Conservation (phyloP, 2,329 filamentous ascomycete genomes). For the Talaromyces piceae region DNA sequence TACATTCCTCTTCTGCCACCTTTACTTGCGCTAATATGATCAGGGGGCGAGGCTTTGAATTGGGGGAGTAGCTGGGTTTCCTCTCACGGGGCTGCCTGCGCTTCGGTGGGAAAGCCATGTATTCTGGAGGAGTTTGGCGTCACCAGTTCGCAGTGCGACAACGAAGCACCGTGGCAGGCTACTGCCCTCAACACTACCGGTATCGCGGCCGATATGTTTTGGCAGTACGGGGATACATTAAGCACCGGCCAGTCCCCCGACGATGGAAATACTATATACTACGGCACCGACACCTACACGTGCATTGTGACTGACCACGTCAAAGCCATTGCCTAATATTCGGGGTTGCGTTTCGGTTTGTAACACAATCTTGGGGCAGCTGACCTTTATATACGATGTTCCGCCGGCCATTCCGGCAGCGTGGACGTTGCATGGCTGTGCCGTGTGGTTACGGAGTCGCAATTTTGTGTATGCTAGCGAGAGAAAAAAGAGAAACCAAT, state of each 20-base stretch:
- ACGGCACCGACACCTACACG: constrained; percentile 22
- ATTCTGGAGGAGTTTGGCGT: constrained; percentile 37
- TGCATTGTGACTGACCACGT: constrained; percentile 28
- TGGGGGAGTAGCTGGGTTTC: constrained; percentile 45
- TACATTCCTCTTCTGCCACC: not conserved
- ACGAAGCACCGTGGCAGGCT: constrained; percentile 29
- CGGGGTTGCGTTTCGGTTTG: not conserved
- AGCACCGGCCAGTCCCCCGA: constrained; percentile 22
- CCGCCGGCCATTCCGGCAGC: not conserved
- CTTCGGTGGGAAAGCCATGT: constrained; percentile 32
- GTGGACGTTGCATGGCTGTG: not conserved
- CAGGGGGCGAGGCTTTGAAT: constrained; percentile 29
- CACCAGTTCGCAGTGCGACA: constrained; percentile 19
- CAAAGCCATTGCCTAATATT: constrained; percentile 3
- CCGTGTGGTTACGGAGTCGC: not conserved
- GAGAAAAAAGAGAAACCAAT: not conserved
- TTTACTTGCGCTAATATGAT: not conserved
- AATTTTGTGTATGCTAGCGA: not conserved
- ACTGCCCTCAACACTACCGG: constrained; percentile 27
- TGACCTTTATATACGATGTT: not conserved
- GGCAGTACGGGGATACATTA: constrained; percentile 30
- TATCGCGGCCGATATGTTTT: constrained; percentile 32
- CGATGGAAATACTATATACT: constrained; percentile 28
- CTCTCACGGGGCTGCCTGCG: constrained; percentile 36
- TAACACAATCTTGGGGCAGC: not conserved